Percentiles rank a stretch among this genome's conserved stretches.
Evolutionary conservation across 2,329 filamentous ascomycete species (phyloP).

Genomic region (Pseudogymnoascus sp.): DNA sequence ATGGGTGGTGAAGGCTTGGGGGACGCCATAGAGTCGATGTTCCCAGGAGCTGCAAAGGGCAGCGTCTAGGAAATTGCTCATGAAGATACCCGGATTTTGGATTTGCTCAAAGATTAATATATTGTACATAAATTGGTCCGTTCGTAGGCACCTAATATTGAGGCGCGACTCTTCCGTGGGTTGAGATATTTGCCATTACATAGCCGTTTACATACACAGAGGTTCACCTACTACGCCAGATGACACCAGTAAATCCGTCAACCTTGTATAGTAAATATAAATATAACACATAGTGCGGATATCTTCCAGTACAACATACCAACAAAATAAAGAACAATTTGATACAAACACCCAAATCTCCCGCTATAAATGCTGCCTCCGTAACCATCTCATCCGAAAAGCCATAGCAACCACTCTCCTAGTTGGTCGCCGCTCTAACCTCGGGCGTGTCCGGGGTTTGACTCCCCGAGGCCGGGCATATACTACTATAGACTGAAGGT

Average conservation of each 20-base stretch:
- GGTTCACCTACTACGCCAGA: background rate
- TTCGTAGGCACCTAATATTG: background rate
- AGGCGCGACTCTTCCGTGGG: background rate
- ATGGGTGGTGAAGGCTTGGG: constrained; percentile 11
- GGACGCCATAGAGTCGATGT: constrained; percentile 10
- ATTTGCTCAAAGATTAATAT: background rate
- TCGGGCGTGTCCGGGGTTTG: background rate
- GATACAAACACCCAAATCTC: background rate
- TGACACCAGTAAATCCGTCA: background rate
- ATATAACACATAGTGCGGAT: background rate
- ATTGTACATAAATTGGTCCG: background rate
- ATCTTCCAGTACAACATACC: background rate
- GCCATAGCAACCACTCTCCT: background rate
- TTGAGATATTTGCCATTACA: background rate
- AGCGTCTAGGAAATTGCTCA: background rate
- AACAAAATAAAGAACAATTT: background rate
- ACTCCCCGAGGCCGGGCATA: background rate
- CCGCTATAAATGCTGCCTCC: background rate
- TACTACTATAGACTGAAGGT: background rate
- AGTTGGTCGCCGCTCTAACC: background rate
- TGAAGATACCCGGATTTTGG: background rate
- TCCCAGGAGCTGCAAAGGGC: constrained; percentile 11
- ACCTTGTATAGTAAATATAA: background rate
- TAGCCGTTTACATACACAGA: background rate
- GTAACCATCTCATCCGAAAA: background rate